Percentiles rank a stretch among this genome's conserved stretches.
These are phyloP conservation scores for Aspergillus arachidicola DNA, from an alignment of 2,329 filamentous ascomycete genomes.

Conservation along the genomic window DNA sequence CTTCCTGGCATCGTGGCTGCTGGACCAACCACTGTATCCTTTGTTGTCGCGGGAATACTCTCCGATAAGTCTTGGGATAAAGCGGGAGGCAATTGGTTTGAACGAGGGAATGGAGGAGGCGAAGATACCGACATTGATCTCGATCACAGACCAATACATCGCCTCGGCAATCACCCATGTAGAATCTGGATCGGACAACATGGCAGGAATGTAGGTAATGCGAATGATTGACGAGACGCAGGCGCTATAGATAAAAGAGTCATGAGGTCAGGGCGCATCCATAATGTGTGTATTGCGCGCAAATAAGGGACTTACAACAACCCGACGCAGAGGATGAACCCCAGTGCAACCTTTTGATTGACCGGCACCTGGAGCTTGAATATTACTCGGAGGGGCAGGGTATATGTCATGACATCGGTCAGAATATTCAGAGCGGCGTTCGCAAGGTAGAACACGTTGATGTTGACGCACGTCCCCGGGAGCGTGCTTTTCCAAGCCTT, in stretches of 20 bases:
- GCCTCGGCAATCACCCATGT: constrained; percentile 43
- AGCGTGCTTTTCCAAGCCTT: constrained; percentile 43
- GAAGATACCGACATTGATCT: constrained; percentile 47
- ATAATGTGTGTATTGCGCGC: too few species aligned
- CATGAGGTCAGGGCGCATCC: neutral
- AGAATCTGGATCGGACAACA: constrained; percentile 41
- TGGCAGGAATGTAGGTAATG: constrained; percentile 49
- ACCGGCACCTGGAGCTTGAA: constrained; percentile 49
- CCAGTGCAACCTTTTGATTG: constrained; percentile 51
- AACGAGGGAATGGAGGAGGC: constrained; percentile 47
- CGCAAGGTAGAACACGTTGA: constrained; percentile 55
- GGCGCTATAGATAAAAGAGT: constrained; percentile 32
- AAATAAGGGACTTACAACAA: constrained; percentile 40
- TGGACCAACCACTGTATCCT: constrained; percentile 28
- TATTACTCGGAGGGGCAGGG: constrained; percentile 54
- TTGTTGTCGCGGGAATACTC: constrained; percentile 32
- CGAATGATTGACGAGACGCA: constrained; percentile 52
- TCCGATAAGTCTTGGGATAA: constrained; percentile 46
- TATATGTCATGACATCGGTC: constrained; percentile 60
- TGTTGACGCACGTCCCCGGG: constrained; percentile 47
- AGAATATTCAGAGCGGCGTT: constrained; percentile 63
- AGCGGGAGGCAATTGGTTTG: constrained; percentile 44
- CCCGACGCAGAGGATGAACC: constrained; percentile 54
- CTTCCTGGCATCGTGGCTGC: constrained; percentile 18
- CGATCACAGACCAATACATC: constrained; percentile 51